Base-by-base conservation (phyloP, 2,329 filamentous ascomycete species). In the Arthrobotrys iridis region DNA sequence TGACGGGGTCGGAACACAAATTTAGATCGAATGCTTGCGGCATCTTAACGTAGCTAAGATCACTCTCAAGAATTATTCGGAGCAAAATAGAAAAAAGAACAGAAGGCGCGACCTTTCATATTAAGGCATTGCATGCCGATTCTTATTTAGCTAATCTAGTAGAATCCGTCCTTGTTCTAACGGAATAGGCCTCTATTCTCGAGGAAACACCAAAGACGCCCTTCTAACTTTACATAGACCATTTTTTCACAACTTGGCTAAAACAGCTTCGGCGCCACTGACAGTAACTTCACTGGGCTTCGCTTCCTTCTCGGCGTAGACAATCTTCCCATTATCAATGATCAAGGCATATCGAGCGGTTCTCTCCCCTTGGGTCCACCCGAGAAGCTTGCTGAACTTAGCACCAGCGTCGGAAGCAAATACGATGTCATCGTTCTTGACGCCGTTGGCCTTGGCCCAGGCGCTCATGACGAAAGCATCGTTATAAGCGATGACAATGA, bases 391-490 rank as follows among this genome's bases (percentile, higher is more conserved):
- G 83, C 88, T 90, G 87, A 96, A 96, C 80, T 87, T 88, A 78
- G 88, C 86, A 10, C 66, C 74, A 1, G 22, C 52, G 83, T 96
- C 93, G 79, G 88, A 89, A 81, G 93, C 87, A 85, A 96, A 95
- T 79, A 95, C 86, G 79, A 91, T 88, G 80, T 87, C 86, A 79
- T 94, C 90, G 77, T 89, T 88, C 81, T 87, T 89, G 81, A 94
- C 86, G 62, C 86, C 86, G 84, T 96, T 94, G 81, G 93, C 92
- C 87, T 96, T 96, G 84, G 89, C 90, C 92, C 92, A 95, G 64
- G 91, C 92, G 80, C 88, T 90, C 91, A 94, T 94, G 82, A 96
- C 93, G 81, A 86, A 96, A 77, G 89, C 85, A 83, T 96, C 93
- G 84, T 96, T 96, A 85, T 85, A 90, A 74, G 92, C 91, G 80